phyloP scores from a whole-genome alignment of 2,329 filamentous ascomycete species.

The Sporothrix humicola region DNA sequence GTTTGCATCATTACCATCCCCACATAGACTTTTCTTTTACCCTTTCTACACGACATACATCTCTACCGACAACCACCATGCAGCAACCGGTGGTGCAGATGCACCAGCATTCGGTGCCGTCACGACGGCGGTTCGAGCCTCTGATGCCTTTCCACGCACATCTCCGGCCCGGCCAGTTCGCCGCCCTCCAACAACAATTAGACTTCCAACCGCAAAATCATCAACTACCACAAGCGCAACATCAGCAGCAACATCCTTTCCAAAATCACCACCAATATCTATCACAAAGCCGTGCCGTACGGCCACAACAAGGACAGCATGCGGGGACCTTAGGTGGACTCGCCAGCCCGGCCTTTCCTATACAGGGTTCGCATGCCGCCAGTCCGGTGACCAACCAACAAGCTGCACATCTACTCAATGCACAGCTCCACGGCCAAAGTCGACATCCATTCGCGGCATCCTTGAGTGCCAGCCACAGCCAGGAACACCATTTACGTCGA shows the following conservation, averaged over 20 bases:
- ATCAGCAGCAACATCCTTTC: conserved; percentile 32
- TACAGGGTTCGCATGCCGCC: conserved; percentile 46
- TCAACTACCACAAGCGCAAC: conserved; percentile 36
- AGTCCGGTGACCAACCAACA: conserved; percentile 39
- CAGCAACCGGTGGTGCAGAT: conserved; percentile 58
- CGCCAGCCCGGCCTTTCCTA: conserved; percentile 45
- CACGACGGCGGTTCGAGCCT: conserved; percentile 49
- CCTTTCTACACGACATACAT: neutral
- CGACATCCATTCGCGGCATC: conserved; percentile 7
- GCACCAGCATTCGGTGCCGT: conserved; percentile 56
- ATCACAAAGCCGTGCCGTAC: conserved; percentile 32
- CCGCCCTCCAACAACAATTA: conserved; percentile 38
- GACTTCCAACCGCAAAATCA: conserved; percentile 34
- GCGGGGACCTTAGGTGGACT: conserved; percentile 35
- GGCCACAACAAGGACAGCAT: conserved; percentile 28
- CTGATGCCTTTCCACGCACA: conserved; percentile 43
- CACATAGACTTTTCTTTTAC: neutral
- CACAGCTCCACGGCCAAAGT: conserved; percentile 39
- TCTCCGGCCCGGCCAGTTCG: conserved; percentile 42
- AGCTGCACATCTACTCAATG: conserved; percentile 30
- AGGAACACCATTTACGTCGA: conserved; percentile 80
- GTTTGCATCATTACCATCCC: no score
- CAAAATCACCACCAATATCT: conserved; percentile 34
- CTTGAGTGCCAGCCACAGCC: conserved; percentile 43
- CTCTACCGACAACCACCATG: conserved; percentile 26